Conservation (phyloP, 148 eudicot species). For the Rhododendron henanense region DNA sequence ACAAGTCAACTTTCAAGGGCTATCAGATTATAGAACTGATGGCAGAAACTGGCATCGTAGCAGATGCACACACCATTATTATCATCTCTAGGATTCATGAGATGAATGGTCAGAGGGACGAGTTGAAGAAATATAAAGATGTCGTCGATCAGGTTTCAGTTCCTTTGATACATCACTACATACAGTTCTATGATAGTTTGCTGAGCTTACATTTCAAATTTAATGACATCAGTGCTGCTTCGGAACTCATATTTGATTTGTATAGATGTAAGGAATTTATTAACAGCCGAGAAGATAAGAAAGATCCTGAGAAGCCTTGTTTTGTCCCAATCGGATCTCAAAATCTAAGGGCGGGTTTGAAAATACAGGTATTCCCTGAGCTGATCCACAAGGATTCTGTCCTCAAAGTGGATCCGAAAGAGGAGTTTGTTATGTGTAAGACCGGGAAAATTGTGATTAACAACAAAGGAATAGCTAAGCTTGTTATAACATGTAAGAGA, state of each 20-base stretch:
- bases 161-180: constrained; percentile 44
- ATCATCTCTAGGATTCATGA: constrained; percentile 61
- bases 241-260: constrained; percentile 51
- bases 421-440: constrained; percentile 37
- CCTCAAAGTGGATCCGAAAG: constrained; percentile 35
- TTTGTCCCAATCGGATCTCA: constrained; percentile 60
- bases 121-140: constrained; percentile 63
- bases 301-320: constrained; percentile 36
- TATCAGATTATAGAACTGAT: constrained; percentile 65
- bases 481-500: constrained; percentile 48
- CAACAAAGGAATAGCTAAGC: constrained; percentile 60
- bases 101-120: constrained; percentile 71
- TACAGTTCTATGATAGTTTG: constrained; percentile 58
- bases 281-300: constrained; percentile 19
- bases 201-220: constrained; percentile 69
- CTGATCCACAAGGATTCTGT: constrained; percentile 47
- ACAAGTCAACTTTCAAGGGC: constrained; percentile 55
- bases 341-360: constrained; percentile 54
- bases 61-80: constrained; percentile 63
- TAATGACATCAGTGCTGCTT: constrained; percentile 68
- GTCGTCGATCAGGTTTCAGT: constrained; percentile 48
- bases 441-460: constrained; percentile 53
- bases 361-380: constrained; percentile 56
- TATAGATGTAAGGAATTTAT: constrained; percentile 28
- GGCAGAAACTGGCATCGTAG: constrained; percentile 55